Evolutionary conservation across 495 filamentous ascomycete genomes (phyloP), one percentile per base, ranked within the genome.

Genomic region (Sabuloglossum arenarium): DNA sequence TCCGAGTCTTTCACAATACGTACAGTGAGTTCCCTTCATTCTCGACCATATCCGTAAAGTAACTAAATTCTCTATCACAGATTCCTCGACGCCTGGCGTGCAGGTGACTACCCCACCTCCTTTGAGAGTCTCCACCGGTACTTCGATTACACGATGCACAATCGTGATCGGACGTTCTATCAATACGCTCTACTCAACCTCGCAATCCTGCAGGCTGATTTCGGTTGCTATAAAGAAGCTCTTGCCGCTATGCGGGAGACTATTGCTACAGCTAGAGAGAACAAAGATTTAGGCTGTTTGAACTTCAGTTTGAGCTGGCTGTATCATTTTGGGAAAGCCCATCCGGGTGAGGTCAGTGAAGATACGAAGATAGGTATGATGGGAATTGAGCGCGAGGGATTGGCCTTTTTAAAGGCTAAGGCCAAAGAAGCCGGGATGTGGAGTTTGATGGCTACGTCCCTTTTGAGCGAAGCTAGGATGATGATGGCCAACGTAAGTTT

Each of bases 301-400:
- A 97, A 95, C 67, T 96, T 94, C 68, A 86, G 86, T 46, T 77
- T 97, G 60, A 94, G 86, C 65, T 98, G 91, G 93, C 73, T 97
- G n/a, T 91, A 93, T 65, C 89, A 96, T 65, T 90, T 98, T 61
- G 81, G 82, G 29, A 84, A 87, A 62, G 79, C 85, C 0, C 88
- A 93, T 64, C 88, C 89, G 0, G 74, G 79, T 49, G 75, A 89
- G 46, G 80, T 90, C 61, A 76, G 75, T 29, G 77, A 81, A 45
- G 71, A 84, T 0, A 79, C 82, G 39, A 79, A 82, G 42, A 79
- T 75, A 58, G 84, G 80, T 46, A 79, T 86, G 74, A 68, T 87
- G 12, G 84, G 83, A 0, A 81, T 80, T 59, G 85, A 90, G 51
- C 82, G 82, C 58, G 89, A 96, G 59, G 85, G 79, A 0, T 74